Base-by-base conservation (phyloP, 2,329 filamentous ascomycete species). In the Aureobasidium mangrovei region DNA sequence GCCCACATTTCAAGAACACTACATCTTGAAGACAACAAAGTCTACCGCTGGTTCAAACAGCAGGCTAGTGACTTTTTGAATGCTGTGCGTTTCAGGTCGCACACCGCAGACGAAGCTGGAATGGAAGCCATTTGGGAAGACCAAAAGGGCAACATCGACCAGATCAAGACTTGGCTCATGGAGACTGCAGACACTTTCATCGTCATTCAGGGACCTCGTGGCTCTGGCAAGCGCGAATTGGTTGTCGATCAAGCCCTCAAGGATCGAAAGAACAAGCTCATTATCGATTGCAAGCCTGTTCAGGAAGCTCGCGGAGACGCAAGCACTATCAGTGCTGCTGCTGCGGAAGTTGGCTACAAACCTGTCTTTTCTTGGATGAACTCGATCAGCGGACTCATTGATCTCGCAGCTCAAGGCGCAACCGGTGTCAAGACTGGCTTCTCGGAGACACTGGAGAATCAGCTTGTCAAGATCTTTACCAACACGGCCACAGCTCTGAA, bases 361-460 rank as follows among this genome's bases (percentile, higher is more conserved):
- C 93, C 93, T 0, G 83, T 98, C 0, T 98, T 98, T 68, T 94
- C 88, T 0, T 97, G 91, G 88, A 86, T 94, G 72, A 96, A 97
- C 69, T 95, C 84, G 64, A 82, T 97, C 60, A 95, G 88, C 70
- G 95, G 90, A 67, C 81, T 96, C 71, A 77, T 95, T 59, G 93
- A 97, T 62, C 79, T 97, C 36, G 93, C 91, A 26, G 88, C 93
- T 1, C 91, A 96, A 67, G 88, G 91, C 62, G 93, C 93, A 9
- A 95, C 91, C 24, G 91, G 91, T 9, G 87, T 94, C 56, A 96
- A 97, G 71, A 87, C 90, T 4, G 91, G 91, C 6, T 95, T 97
- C 66, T 94, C 88, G 0, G 91, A 96, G 67, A 96, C 90, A 0
- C 74, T 96, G 29, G 91, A 96, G 65, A 84, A 86, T 0, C 91